These are phyloP conservation scores for Aspergillus cavernicola DNA, from an alignment of 495 filamentous ascomycete species.

Conservation along the genomic window DNA sequence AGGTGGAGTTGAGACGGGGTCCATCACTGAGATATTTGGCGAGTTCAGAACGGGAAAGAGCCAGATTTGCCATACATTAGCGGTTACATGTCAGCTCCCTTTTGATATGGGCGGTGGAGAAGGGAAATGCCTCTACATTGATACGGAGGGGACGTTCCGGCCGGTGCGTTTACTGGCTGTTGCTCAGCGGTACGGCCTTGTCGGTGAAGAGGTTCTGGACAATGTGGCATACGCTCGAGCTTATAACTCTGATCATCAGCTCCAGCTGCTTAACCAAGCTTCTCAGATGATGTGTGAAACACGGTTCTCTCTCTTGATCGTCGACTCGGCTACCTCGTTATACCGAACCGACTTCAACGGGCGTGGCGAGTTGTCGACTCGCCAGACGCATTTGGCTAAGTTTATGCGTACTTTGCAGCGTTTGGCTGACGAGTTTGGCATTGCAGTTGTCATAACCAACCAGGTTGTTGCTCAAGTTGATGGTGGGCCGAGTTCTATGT, in stretches of 20 bases:
- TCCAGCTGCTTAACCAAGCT: constrained; percentile 90
- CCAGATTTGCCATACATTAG: constrained; percentile 97
- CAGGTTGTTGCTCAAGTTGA: constrained; percentile 98
- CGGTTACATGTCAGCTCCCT: constrained; percentile 93
- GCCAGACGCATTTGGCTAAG: constrained; percentile 93
- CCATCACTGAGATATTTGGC: constrained; percentile 97
- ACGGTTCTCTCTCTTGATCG: constrained; percentile 89
- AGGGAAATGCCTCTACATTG: constrained; percentile 98
- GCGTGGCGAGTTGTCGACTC: constrained; percentile 83
- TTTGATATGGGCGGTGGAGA: constrained; percentile 99
- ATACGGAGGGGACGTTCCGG: constrained; percentile 95
- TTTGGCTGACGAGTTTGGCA: constrained; percentile 95
- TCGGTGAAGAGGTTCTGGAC: constrained; percentile 94
- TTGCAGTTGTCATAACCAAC: constrained; percentile 97
- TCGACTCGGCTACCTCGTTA: constrained; percentile 90
- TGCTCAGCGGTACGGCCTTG: constrained; percentile 88
- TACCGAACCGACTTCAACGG: constrained; percentile 96
- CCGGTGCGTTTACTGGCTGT: constrained; percentile 88
- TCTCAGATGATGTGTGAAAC: constrained; percentile 99
- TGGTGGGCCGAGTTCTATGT: constrained; percentile 93
- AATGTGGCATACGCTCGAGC: constrained; percentile 97
- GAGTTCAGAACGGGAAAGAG: constrained; percentile 98
- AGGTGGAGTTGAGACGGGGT: constrained; percentile 93
- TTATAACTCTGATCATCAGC: constrained; percentile 97
- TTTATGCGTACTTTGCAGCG: constrained; percentile 94